Base-by-base conservation (phyloP, 257 asterid species). In the Capsicum chinense region DNA sequence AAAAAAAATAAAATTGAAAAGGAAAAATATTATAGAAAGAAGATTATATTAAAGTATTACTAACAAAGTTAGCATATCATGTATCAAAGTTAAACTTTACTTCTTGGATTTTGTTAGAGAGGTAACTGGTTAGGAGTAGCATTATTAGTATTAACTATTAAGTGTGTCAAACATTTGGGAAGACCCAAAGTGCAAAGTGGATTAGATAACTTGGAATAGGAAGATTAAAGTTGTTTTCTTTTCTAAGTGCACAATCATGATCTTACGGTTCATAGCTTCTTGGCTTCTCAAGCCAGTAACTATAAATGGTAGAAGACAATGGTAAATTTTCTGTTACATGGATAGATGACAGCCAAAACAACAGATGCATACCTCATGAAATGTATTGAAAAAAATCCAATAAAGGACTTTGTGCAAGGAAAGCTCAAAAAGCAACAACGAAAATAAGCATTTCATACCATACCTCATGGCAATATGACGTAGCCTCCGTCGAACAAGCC, bases 391-490 rank as follows among this genome's bases (percentile, higher is more conserved):
- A 6, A 81, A 64, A 14, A 17, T 5, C 19, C 10, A 82, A 42
- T 4, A 74, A 21, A 52, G 13, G 76, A 68, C 33, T 39, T 5
- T 69, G 56, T 69, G 8, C 33, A 69, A 69, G 52, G 56, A 69
- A 16, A 48, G n/a, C 57, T 12, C 66, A 42, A 69, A 16, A 69
- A 15, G 56, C 42, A 62, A 52, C 39, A 26, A 52, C 64, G 83
- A 54, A 56, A 81, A 56, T 15, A 63, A 15, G 63, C 44, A 84
- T 80, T 79, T n/a, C 62, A 76, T 76, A 84, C 69, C 78, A 88
- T 90, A 96, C 99, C 98, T 92, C 86, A 87, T 90, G 82, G 99
- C 98, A 37, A 97, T 76, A 87, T 95, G 98, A 3, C 98, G 92
- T 81, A 95, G 86, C 89, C 98, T 95, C 90, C 97, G 89, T 64